Conservation (phyloP, 371 early-diverging fungal species). For the Entomophthora muscae region DNA sequence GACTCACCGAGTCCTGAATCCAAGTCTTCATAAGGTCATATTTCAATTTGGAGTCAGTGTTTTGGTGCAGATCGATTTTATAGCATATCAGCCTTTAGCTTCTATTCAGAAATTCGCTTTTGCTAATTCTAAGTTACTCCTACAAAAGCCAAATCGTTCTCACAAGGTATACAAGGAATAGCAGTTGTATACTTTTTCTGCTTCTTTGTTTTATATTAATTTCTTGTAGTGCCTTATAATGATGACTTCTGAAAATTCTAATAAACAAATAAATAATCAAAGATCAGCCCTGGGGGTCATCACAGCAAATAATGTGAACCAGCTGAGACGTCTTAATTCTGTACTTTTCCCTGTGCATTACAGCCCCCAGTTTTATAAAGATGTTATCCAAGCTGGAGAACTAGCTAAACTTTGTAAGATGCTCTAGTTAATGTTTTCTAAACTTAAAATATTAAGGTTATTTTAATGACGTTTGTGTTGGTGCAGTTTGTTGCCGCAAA, state of each 20-base stretch:
- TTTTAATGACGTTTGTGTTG: constrained; percentile 53
- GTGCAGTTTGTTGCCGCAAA: constrained; percentile 73
- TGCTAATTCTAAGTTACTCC: too few relatives aligned
- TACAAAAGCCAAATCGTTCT: too few relatives aligned
- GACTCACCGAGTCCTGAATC: too few relatives aligned
- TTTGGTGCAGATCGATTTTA: too few relatives aligned
- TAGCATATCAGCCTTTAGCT: too few relatives aligned
- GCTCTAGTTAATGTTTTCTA: not conserved
- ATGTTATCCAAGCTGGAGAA: constrained; percentile 46
- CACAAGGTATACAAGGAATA: too few relatives aligned
- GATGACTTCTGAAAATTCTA: not conserved
- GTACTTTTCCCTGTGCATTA: constrained; percentile 79
- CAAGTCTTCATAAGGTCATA: too few relatives aligned
- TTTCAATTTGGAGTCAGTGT: too few relatives aligned
- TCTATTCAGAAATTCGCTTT: too few relatives aligned
- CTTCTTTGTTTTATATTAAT: not conserved
- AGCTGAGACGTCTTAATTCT: constrained; percentile 55
- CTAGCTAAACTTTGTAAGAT: constrained; percentile 50
- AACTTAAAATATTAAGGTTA: constrained; percentile 34
- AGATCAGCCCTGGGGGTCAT: constrained; percentile 26
- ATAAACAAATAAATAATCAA: not conserved
- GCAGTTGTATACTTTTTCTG: too few relatives aligned
- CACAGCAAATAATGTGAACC: constrained; percentile 44
- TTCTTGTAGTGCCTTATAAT: not conserved
- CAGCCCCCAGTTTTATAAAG: constrained; percentile 57